Evolutionary conservation across 2,329 filamentous ascomycete species (phyloP).

Genomic region (Botrytis elliptica): DNA sequence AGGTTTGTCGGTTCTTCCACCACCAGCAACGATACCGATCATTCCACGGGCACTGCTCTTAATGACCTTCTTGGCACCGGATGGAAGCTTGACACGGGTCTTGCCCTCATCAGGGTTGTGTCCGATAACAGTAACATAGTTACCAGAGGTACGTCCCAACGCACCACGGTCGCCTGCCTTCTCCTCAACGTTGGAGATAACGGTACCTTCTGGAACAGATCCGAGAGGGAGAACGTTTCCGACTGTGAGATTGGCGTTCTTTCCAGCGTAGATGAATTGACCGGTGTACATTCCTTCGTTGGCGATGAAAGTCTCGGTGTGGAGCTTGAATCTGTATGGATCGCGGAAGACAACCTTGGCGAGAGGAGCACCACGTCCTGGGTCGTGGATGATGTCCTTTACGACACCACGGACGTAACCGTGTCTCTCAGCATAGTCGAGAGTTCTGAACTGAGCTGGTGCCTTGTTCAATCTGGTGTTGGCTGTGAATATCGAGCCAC

Average conservation of each 20-base stretch:
- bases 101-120: slow-evolving; percentile 99
- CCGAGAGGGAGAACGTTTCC: slow-evolving; percentile 95
- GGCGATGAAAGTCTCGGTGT: slow-evolving; percentile 99
- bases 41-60: slow-evolving; percentile 91
- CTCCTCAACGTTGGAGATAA: slow-evolving; percentile 99
- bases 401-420: slow-evolving; percentile 97
- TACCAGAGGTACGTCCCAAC: slow-evolving; percentile 94
- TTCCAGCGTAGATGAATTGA: slow-evolving; percentile 99
- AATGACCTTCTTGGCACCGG: slow-evolving; percentile 98
- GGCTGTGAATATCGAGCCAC: slow-evolving; percentile 75
- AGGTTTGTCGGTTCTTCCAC: slow-evolving; percentile 99
- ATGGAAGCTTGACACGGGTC: slow-evolving; percentile 99
- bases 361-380: slow-evolving; percentile 92
- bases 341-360: slow-evolving; percentile 96
- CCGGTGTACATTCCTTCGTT: slow-evolving; percentile 99
- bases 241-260: slow-evolving; percentile 95
- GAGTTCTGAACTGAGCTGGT: slow-evolving; percentile 90
- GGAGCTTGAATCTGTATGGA: slow-evolving; percentile 96
- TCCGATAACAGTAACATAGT: slow-evolving; percentile 98
- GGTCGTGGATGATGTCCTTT: slow-evolving; percentile 93
- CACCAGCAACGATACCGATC: slow-evolving; percentile 99
- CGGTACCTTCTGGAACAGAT: slow-evolving; percentile 97
- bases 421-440: slow-evolving; percentile 96
- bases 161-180: slow-evolving; percentile 96
- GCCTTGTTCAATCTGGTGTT: slow-evolving; percentile 91